Evolutionary conservation across 768 basidiomycete genomes (phyloP).

Genomic region (Hydnomerulius pinastri): DNA sequence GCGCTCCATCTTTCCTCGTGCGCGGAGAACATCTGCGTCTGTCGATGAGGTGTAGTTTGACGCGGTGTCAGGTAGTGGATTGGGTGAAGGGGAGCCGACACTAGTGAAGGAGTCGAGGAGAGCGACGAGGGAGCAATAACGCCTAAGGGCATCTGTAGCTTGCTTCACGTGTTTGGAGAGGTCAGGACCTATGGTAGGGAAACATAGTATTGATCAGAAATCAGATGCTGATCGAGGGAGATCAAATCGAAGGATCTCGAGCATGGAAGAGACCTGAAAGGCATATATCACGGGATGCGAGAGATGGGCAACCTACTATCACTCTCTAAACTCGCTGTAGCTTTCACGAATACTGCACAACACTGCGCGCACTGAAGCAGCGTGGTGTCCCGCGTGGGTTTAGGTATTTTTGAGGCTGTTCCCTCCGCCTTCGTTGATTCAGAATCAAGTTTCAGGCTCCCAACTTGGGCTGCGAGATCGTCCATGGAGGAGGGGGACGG

Average conservation of each 20-base stretch:
- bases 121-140: conserved; percentile 19
- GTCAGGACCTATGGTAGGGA: conserved; percentile 12
- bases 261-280: too few relatives aligned
- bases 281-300: too few relatives aligned
- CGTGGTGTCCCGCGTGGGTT: conserved; percentile 11
- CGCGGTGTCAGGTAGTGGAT: neutral
- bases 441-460: conserved; percentile 17
- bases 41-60: neutral
- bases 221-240: too few relatives aligned
- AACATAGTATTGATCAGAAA: too few relatives aligned
- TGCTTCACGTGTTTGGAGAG: conserved; percentile 20
- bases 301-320: conserved; percentile 13
- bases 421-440: conserved; percentile 1
- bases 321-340: conserved; percentile 36
- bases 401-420: neutral
- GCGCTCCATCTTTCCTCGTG: conserved; percentile 56
- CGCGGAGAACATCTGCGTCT: conserved; percentile 29
- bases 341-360: conserved; percentile 46
- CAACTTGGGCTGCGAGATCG: conserved; percentile 15
- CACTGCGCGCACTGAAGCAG: conserved; percentile 42
- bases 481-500: conserved; percentile 18
- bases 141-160: conserved; percentile 16
- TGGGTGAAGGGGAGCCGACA: neutral
- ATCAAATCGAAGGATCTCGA: too few relatives aligned
- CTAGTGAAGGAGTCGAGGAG: neutral